These are phyloP conservation scores for Eudorina sp. DNA, from an alignment of 139 green algal species.

Conservation along the genomic window DNA sequence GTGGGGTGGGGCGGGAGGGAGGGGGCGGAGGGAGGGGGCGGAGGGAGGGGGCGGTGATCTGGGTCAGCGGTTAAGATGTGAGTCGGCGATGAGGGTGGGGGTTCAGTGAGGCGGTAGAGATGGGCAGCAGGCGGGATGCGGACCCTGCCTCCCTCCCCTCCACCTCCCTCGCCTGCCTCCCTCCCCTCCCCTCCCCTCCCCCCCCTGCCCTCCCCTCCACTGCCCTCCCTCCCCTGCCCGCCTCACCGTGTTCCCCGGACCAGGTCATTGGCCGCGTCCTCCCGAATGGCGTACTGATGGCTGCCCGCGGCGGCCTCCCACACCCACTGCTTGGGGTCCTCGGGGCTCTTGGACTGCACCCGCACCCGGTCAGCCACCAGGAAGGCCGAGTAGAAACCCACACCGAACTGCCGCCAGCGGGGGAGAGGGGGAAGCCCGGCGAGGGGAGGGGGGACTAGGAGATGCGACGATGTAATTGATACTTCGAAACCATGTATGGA, in stretches of 20 bases:
- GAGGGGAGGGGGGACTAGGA: not conserved
- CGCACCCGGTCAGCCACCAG: slow-evolving; percentile 90
- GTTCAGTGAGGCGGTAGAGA: too few relatives aligned
- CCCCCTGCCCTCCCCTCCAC: not conserved
- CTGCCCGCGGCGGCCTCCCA: slow-evolving; percentile 93
- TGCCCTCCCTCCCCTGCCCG: not conserved
- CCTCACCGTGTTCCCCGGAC: slow-evolving; percentile 80
- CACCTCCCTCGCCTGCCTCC: too few relatives aligned
- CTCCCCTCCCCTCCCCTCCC: not conserved
- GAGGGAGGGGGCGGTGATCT: not conserved
- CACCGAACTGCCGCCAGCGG: slow-evolving; percentile 89
- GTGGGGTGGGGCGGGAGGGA: not conserved
- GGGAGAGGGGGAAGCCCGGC: not conserved
- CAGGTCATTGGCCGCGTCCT: slow-evolving; percentile 71
- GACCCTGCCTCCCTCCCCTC: too few relatives aligned
- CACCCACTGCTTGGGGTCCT: slow-evolving; percentile 84
- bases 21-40: not conserved
- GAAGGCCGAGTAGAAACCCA: slow-evolving; percentile 99
- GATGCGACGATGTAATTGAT: too few relatives aligned
- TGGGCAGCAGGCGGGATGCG: too few relatives aligned
- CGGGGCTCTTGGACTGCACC: slow-evolving; percentile 85
- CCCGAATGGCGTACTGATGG: slow-evolving; percentile 88
- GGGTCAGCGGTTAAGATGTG: too few relatives aligned
- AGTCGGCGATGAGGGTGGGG: too few relatives aligned
- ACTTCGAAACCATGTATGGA: too few relatives aligned